Evolutionary conservation across 148 eudicot species (phyloP), one percentile per base, ranked within the genome.

Genomic region (Spergularia bocconei): DNA sequence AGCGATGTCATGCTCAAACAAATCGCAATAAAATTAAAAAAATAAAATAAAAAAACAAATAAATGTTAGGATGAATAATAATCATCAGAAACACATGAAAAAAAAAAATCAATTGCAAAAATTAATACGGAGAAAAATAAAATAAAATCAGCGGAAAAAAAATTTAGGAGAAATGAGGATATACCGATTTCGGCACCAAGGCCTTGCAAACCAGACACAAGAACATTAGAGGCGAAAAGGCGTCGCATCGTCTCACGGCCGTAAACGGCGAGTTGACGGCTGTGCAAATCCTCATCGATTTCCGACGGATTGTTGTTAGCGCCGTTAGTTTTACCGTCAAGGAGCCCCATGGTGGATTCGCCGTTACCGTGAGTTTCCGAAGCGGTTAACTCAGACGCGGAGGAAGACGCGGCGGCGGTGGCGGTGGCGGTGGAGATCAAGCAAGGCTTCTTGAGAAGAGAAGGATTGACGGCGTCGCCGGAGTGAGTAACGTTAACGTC

Each of bases 201-300:
- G 33, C 97, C 97, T 74, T 88, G 88, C 82, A 91, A 80, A 23
- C 97, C 94, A 71, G 92, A 91, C 6, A 91, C 75, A 29, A 91
- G 91, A 20, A 91, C 70, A 58, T 87, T 90, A 0, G 94, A 88
- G 6, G 88, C 94, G 41, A 90, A 91, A n/a, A 91, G 85, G 48
- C 89, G 84, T 44, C 92, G 82, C 94, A 91, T 90, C 1, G 97
- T 90, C 87, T 91, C 97, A 19, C 94, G 91, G 29, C 94, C 97
- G 58, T 91, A 90, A 54, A 91, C 92, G 1, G 94, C 94, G 11
- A 91, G 89, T 80, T 90, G 97, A 20, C 94, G 88, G 73, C 97
- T 91, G 80, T 90, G 97, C 79, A 90, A 83, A 84, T 91, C 94
- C 85, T 91, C 94, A 55, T 90, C 97, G 63, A 90, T 91, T 57